Conservation (phyloP, 163 green algal genomes). For the Scenedesmus sp. region DNA sequence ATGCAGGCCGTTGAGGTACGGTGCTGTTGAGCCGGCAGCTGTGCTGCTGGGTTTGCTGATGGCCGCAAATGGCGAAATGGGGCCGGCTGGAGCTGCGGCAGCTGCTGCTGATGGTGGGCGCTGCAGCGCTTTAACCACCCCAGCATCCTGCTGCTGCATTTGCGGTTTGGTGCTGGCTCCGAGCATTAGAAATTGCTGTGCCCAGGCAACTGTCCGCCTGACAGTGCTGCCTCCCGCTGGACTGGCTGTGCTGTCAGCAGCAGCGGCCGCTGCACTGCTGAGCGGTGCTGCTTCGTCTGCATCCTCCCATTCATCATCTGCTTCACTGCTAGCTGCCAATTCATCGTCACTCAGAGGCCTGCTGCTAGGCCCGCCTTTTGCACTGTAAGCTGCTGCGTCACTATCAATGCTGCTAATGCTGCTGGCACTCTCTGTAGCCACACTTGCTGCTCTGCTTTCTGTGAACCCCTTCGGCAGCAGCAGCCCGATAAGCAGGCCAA, state of each 20-base stretch:
- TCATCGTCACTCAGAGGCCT: slow-evolving; percentile 27
- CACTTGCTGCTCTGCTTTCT: neutral
- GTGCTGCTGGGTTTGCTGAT: neutral
- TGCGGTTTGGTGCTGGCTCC: neutral
- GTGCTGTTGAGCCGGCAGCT: neutral
- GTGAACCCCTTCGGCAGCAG: slow-evolving; percentile 16
- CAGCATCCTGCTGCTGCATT: neutral
- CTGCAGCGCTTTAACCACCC: neutral
- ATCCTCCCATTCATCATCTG: neutral
- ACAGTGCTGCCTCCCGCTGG: neutral
- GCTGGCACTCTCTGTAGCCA: neutral
- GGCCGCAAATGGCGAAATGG: neutral
- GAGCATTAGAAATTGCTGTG: neutral
- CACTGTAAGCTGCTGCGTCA: neutral
- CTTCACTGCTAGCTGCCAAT: neutral
- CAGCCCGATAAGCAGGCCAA: slow-evolving; percentile 31
- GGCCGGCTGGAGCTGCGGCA: neutral
- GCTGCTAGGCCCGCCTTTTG: neutral
- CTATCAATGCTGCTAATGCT: neutral
- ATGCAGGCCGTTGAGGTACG: neutral
- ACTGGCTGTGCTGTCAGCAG: neutral
- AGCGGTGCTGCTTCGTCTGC: neutral
- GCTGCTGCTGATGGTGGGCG: neutral
- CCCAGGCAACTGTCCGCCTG: neutral
- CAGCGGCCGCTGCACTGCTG: neutral